Conservation (phyloP, 805 yeast genomes). For the Yamadazyma phyllophila region DNA sequence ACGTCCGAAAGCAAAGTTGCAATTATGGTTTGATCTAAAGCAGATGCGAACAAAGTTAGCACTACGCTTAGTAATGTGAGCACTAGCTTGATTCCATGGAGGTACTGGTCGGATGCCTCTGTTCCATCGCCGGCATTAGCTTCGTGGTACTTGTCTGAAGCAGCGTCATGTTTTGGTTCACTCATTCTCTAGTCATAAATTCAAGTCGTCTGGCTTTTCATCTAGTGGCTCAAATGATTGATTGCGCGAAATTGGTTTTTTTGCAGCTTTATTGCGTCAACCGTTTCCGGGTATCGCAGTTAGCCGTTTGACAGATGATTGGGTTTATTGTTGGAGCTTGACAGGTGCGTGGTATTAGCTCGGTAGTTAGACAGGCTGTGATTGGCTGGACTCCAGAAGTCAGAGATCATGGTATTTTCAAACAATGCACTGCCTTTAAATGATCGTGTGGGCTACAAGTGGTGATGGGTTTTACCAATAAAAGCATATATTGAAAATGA, state of each 20-base stretch:
- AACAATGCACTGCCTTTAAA: no score
- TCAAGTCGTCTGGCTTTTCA: neutral
- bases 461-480: neutral
- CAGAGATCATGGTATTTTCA: no score
- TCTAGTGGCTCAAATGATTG: neutral
- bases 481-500: neutral
- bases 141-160: constrained; percentile 24
- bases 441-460: neutral
- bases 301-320: no score
- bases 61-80: constrained; percentile 29
- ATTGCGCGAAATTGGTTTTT: no score
- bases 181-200: neutral
- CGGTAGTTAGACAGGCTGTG: no score
- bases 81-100: constrained; percentile 26
- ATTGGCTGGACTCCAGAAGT: no score
- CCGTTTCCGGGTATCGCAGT: no score
- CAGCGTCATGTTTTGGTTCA: neutral
- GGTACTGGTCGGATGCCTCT: constrained; percentile 32
- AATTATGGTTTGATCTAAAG: constrained; percentile 61
- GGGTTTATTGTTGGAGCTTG: no score
- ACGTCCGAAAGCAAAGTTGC: constrained; percentile 49
- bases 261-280: no score
- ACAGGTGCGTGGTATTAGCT: no score
- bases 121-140: constrained; percentile 46
- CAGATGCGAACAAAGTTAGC: constrained; percentile 35